Evolutionary conservation across 75 land plant genomes (phyloP), one percentile per base, ranked within the genome.

Genomic region (Cupressus sempervirens): DNA sequence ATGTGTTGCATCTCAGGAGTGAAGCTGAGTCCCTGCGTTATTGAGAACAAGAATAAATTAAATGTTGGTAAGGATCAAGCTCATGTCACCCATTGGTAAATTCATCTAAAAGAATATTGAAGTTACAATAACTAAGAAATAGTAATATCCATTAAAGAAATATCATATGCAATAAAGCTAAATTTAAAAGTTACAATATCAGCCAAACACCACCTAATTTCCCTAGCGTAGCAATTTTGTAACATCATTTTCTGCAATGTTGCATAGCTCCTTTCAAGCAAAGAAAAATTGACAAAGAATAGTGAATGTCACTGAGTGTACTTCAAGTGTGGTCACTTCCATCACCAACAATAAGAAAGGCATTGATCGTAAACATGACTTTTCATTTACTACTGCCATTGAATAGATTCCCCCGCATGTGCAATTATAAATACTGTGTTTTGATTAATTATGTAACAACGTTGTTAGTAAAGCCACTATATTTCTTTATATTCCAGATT

Each of bases 11-110:
- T 98, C 34, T 98, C 99, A 80, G 95, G 88, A n/a, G 99, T 89
- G 90, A 98, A 98, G 89, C 99, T 98, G 38, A 98, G 94, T 72
- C 99, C 99, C 99, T 98, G 89, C 82, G 88, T 86, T 81, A 52
- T 35, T 73, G 32, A 53, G 43, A 85, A 68, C 41, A 38, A 76
- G 79, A 36, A 79, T 11, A 79, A 40, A 79, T 43, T 79, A 79
- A 45, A 38, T 76, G 80, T 18, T 2, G 40, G 10, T 0, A 40
- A 75, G 36, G 20, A 75, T 75, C 36, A 16, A 75, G 32, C 14
- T 35, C 36, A 35, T 13, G 12, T 73, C 76, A 35, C 23, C 76
- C 48, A 40, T 20, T 41, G 41, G 38, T 23, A 77, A 20, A 40
- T 76, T 38, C 80, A 76, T 76, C 45, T 68, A 18, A 11, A 76